Base-by-base conservation (phyloP, 352 stramenopile genomes). In the Ophiocytium majus region DNA sequence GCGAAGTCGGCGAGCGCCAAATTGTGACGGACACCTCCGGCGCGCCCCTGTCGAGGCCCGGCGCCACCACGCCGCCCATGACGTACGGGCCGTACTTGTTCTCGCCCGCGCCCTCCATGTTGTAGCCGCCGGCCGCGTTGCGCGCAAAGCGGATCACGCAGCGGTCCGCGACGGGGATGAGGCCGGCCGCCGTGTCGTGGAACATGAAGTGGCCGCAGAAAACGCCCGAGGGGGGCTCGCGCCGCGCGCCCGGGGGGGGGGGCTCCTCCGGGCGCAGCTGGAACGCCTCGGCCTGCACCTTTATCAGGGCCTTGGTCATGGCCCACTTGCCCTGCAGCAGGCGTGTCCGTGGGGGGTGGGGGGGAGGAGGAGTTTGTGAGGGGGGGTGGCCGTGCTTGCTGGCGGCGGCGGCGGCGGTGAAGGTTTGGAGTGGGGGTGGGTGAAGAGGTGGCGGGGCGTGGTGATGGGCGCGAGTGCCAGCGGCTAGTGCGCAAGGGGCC, bases 21-120 rank as follows among this genome's bases (percentile, higher is more conserved):
- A 57, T 14, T 14, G 43, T 57, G 43, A 57, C 43, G 5, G 43
- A 57, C 43, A 14, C 5, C 43, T 14, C 5, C 43, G 43, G 14
- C 43, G 5, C 43, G 43, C 14, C 5, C 28, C 28, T 50, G 33
- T 81, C 76, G 0, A 50, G 28, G 0, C 50, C 50, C 9, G 37
- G 34, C 31, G 76, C 50, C 10, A 83, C 28, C 28, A 83, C 32
- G 9, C 80, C 80, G 14, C 37, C 82, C 1, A 83, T 81, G 19
- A 57, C n/a, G 66, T 83, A 83, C 33, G 28, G 36, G 1, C 80
- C 80, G 66, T 82, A 83, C 33, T 82, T 23, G 50, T 49, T 83
- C 28, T 31, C n/a, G 17, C 80, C 80, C 9, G 32, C 23, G 5
- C 80, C 80, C 66, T 83, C 57, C 28, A 83, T 37, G 66, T 83